Percentiles rank a stretch among this genome's conserved stretches.
phyloP scores from a whole-genome alignment of 179 eudicot genomes.

The Nepenthes alata region DNA sequence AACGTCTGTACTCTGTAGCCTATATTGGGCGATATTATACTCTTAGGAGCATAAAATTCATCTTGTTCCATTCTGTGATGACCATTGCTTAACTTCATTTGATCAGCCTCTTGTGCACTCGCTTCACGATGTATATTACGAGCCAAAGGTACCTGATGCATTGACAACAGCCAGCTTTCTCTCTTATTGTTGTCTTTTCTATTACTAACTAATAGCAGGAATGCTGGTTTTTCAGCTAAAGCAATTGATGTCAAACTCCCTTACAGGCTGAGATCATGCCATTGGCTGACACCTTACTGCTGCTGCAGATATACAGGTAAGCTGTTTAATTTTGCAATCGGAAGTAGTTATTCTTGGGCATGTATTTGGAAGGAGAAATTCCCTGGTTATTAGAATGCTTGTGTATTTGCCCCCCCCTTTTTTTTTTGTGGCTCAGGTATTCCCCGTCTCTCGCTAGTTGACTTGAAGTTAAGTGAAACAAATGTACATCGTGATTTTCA shows the following conservation, averaged over 20 bases:
- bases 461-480: too few relatives aligned
- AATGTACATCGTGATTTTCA: too few relatives aligned
- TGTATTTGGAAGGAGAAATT: too few relatives aligned
- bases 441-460: too few relatives aligned
- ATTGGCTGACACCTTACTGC: slow-evolving; percentile 55
- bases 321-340: neutral
- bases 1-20: neutral
- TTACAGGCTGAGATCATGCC: slow-evolving; percentile 71
- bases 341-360: too few relatives aligned
- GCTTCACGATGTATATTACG: slow-evolving; percentile 69
- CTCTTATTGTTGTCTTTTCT: neutral
- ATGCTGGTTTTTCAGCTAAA: neutral
- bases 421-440: too few relatives aligned
- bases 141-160: slow-evolving; percentile 61
- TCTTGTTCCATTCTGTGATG: slow-evolving; percentile 73
- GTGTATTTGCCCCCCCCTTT: too few relatives aligned
- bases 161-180: neutral
- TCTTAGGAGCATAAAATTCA: slow-evolving; percentile 62
- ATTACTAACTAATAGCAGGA: neutral
- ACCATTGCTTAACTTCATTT: slow-evolving; percentile 78
- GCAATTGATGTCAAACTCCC: neutral
- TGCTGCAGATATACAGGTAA: slow-evolving; percentile 65
- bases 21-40: slow-evolving; percentile 48
- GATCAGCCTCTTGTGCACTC: slow-evolving; percentile 75
- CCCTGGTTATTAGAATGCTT: too few relatives aligned